phyloP scores from a whole-genome alignment of 1,284 basidiomycete genomes.

The Ustilago xerochloae region DNA sequence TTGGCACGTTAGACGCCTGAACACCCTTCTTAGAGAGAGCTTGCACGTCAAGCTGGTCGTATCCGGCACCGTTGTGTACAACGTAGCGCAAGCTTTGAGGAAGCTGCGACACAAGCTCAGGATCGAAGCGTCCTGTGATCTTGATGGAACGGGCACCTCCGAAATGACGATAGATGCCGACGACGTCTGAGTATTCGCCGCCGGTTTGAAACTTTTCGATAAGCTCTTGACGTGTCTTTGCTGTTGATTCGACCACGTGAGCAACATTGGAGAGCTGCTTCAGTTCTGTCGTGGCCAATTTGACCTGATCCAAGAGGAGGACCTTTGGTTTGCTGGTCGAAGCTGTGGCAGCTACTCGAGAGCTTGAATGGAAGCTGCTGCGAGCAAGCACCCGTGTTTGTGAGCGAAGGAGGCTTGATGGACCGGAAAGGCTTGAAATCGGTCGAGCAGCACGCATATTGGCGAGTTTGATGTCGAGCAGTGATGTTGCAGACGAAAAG shows the following conservation, averaged over 20 bases:
- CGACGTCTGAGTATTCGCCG: conserved; percentile 75
- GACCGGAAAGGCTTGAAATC: not conserved
- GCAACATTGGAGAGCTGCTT: conserved; percentile 37
- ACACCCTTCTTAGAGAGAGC: conserved; percentile 44
- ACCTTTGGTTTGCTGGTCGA: conserved; percentile 40
- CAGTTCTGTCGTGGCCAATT: conserved; percentile 49
- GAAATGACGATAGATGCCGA: conserved; percentile 84
- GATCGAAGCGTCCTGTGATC: conserved; percentile 56
- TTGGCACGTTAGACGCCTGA: conserved; percentile 61
- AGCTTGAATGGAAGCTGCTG: conserved; percentile 13
- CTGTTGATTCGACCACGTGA: conserved; percentile 38
- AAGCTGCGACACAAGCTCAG: conserved; percentile 51
- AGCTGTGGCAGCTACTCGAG: not conserved
- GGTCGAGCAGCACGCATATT: conserved; percentile 2
- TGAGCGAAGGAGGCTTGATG: not conserved
- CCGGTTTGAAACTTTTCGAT: conserved; percentile 36
- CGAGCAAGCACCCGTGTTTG: not conserved
- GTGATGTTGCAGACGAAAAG: not conserved
- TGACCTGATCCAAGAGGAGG: conserved; percentile 60
- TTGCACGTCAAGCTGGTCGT: conserved; percentile 61
- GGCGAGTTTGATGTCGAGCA: not conserved
- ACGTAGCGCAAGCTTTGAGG: conserved; percentile 51
- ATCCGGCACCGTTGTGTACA: conserved; percentile 64
- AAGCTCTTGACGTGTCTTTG: conserved; percentile 43
- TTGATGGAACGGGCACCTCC: conserved; percentile 61